Evolutionary conservation across 75 land plant species (phyloP), one percentile per base, ranked within the genome.

Genomic region (Pinus albicaulis): DNA sequence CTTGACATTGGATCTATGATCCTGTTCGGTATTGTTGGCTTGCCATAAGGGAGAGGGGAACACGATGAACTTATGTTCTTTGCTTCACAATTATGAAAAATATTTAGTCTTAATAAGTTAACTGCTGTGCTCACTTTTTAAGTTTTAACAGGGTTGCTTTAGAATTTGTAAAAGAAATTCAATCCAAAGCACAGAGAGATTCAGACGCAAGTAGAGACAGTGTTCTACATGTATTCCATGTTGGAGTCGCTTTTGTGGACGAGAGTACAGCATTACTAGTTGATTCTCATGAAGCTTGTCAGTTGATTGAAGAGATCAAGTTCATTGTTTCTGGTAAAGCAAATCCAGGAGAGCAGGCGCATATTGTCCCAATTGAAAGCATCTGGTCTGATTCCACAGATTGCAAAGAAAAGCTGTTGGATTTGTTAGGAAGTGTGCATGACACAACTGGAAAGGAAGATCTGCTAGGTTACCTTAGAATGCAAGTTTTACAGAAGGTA

Each of bases 391-490:
- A 65, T 11, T 53, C 61, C 5, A 48, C 20, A 60, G 77, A 80
- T 77, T 76, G 81, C 15, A 83, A 78, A 61, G 71, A 75, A 28
- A 80, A 56, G 57, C 71, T 95, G 56, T 75, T 61, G 59, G 82
- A 75, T 36, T 76, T 98, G 61, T 15, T 95, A 19, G 76, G 85
- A 59, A 28, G 61, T 74, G 80, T 95, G 56, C 72, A 34, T 59
- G 98, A 98, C 76, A 78, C 71, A 31, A 95, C 98, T 22, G 99
- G 99, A 61, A 92, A 87, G 84, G 96, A 98, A 82, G 98, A 98
- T 82, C 78, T 98, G 52, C 26, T 98, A 71, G 57, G 78, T 73
- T 80, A 88, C 76, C 77, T 95, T 71, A 81, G 92, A 11, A 92
- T 91, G 93, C 84, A 91, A 64, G 87, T 84, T 7, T 81, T 98